A percentile compares a stretch with the other conserved stretches of the same genome.
phyloP scores from a whole-genome alignment of 371 early-diverging fungal species.

The Mortierella sp. region DNA sequence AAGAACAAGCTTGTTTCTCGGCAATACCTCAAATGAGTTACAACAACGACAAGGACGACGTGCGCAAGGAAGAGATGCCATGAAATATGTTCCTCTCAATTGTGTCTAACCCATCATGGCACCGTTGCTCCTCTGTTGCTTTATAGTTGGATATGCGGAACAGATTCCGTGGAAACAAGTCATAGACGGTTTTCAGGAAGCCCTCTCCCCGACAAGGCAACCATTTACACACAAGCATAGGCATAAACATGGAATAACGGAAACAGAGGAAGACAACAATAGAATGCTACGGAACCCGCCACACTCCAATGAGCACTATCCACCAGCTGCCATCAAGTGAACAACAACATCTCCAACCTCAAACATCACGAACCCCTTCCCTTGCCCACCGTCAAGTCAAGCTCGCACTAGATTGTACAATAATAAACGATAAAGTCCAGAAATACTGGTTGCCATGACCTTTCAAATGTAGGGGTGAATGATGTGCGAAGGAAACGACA shows the following conservation, averaged over 20 bases:
- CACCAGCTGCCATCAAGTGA: not conserved
- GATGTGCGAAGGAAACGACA: no score
- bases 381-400: not conserved
- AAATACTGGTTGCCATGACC: not conserved
- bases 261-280: not conserved
- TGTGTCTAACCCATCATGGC: not conserved
- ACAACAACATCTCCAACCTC: not conserved
- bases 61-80: not conserved
- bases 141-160: slow-evolving; percentile 55
- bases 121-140: not conserved
- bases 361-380: not conserved
- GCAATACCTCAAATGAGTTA: not conserved
- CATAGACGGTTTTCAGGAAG: slow-evolving; percentile 15
- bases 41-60: not conserved
- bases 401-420: not conserved
- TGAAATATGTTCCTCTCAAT: no score
- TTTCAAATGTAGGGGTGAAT: not conserved
- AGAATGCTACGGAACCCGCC: not conserved
- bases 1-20: not conserved
- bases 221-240: no score
- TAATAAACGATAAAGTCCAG: not conserved
- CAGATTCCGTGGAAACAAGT: slow-evolving; percentile 55
- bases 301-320: not conserved
- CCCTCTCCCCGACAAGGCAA: not conserved
- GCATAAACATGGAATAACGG: not conserved